Evolutionary conservation across 345 rosid genomes (phyloP), one percentile per base, ranked within the genome.

Genomic region (Salix suchowensis): DNA sequence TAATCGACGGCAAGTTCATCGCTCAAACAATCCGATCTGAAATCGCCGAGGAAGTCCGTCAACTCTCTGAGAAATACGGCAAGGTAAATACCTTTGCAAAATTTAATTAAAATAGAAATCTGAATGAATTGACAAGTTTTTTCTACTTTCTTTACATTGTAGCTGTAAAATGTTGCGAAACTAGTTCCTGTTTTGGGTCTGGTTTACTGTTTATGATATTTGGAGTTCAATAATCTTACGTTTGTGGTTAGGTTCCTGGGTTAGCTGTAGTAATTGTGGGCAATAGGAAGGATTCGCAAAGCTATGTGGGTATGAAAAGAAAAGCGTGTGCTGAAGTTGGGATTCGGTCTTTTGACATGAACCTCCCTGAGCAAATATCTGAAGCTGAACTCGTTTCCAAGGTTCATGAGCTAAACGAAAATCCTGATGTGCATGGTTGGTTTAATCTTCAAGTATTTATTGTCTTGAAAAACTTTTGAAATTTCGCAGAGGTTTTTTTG

Each of bases 301-400:
- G 94, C 76, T 95, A 92, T 82, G 98, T 95, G 67, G 87, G 72
- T 52, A 95, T 88, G 92, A 95, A 95, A 86, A 89, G 98, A 80
- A 92, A 91, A 78, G 93, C 96, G 0, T 95, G 97, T 79, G 91
- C 92, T 28, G 97, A 95, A 89, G 97, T 91, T 74, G 98, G 98
- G 72, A 90, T 91, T 34, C 89, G 86, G 81, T 95, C 97, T 40
- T 81, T 91, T 69, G 93, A 88, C 81, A 76, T 90, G 19, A 90
- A 92, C 73, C 85, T 92, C 71, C 94, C 96, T 0, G 98, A 92
- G 85, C 93, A 92, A 67, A 90, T 88, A 26, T 84, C 87, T 26
- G 90, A 91, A 81, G 80, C 82, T 64, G 97, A 91, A 65, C 82
- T 95, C 73, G 90, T 95, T 75, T 66, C 79, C 91, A 95, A 90